A percentile compares a stretch with the other conserved stretches of the same genome.
These are phyloP conservation scores for Vaucheria bursata DNA, from an alignment of 352 stramenopile genomes.

Conservation along the genomic window DNA sequence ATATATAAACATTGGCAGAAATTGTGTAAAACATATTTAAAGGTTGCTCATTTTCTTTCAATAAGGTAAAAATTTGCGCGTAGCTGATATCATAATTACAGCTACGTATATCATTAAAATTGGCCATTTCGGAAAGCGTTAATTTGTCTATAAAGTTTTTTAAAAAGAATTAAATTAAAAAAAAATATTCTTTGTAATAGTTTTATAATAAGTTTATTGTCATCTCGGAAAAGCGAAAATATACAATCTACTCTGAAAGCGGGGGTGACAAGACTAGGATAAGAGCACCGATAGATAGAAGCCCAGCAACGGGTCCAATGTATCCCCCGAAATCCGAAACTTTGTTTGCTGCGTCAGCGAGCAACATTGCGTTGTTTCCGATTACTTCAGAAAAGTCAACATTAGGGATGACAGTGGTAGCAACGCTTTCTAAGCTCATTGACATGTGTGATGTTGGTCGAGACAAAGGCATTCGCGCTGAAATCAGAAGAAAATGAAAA, in stretches of 20 bases:
- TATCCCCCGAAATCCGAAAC: constrained; percentile 21
- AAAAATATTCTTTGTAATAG: too few species aligned
- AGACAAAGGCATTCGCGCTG: neutral
- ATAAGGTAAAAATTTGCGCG: too few species aligned
- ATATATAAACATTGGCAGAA: too few species aligned
- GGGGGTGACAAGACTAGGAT: constrained; percentile 30
- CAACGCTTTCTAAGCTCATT: neutral
- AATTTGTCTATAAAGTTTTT: too few species aligned
- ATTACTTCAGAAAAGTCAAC: neutral
- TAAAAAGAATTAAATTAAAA: too few species aligned
- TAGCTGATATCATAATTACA: too few species aligned
- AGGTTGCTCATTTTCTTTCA: too few species aligned
- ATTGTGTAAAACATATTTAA: too few species aligned
- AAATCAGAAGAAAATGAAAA: neutral
- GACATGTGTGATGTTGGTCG: neutral
- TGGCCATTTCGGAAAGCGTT: too few species aligned
- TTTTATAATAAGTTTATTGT: too few species aligned
- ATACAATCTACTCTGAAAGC: neutral
- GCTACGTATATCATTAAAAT: too few species aligned
- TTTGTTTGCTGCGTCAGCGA: constrained; percentile 1
- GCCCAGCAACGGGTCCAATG: constrained; percentile 13
- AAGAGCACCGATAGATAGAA: constrained; percentile 18
- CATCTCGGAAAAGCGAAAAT: neutral
- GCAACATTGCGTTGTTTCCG: neutral
- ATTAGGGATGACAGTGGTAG: neutral